A percentile compares a stretch with the other conserved stretches of the same genome.
These are phyloP conservation scores for Volutella citrinella DNA, from an alignment of 2,329 filamentous ascomycete genomes.

Conservation along the genomic window DNA sequence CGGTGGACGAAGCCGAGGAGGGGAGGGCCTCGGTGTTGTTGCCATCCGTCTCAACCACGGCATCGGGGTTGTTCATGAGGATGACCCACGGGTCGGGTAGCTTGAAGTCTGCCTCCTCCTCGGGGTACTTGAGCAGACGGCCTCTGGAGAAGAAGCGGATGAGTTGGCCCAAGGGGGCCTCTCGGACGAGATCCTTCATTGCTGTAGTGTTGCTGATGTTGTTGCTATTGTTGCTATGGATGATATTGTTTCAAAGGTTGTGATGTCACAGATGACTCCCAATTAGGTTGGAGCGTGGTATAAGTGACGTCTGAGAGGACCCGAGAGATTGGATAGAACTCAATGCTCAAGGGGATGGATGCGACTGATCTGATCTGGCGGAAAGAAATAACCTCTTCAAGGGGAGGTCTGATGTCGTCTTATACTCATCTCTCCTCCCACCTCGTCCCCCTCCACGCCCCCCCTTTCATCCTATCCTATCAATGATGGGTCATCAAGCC, in stretches of 20 bases:
- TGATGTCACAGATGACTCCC: conserved; percentile 1
- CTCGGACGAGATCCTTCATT: conserved; percentile 42
- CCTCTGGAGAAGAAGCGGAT: conserved; percentile 53
- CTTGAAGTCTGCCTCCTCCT: conserved; percentile 54
- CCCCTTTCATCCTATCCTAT: background rate
- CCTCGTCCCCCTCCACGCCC: background rate
- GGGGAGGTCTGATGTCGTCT: conserved; percentile 11
- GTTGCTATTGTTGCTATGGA: background rate
- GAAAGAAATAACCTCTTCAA: too few relatives aligned
- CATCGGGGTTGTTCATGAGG: conserved; percentile 31
- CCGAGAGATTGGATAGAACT: too few relatives aligned
- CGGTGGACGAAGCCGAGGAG: conserved; percentile 22
- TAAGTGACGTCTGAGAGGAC: conserved; percentile 1
- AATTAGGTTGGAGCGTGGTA: background rate
- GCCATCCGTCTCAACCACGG: conserved; percentile 9
- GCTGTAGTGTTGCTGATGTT: conserved; percentile 1
- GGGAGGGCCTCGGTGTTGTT: conserved; percentile 12
- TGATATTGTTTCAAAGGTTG: too few relatives aligned
- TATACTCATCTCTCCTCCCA: conserved; percentile 11
- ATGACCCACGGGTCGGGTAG: conserved; percentile 41
- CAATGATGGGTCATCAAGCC: conserved; percentile 10
- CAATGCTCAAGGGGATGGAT: too few relatives aligned
- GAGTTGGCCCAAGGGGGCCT: conserved; percentile 57
- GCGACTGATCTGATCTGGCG: too few relatives aligned
- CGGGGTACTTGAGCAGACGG: conserved; percentile 54